These are phyloP conservation scores for Penicillium sp. DNA, from an alignment of 2,329 filamentous ascomycete genomes.

Conservation along the genomic window DNA sequence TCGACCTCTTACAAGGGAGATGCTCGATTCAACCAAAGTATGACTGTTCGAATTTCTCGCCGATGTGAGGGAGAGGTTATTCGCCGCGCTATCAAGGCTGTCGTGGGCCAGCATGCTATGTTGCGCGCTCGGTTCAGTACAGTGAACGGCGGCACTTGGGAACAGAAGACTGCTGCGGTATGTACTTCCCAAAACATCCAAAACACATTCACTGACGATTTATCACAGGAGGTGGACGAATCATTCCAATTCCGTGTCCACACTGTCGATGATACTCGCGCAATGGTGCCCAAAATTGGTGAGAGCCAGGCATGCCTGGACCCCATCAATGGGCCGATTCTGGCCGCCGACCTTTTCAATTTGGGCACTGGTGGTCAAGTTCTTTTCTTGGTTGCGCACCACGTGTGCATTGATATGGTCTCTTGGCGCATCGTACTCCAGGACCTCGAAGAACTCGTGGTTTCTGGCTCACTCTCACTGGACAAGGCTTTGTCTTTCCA, in stretches of 20 bases:
- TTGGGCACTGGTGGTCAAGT: conserved; percentile 34
- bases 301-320: conserved; percentile 36
- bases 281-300: conserved; percentile 30
- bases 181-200: not conserved
- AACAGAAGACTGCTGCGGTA: conserved; percentile 31
- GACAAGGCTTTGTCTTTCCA: conserved; percentile 43
- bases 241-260: conserved; percentile 37
- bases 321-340: conserved; percentile 36
- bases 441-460: conserved; percentile 38
- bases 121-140: conserved; percentile 34
- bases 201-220: conserved; percentile 12
- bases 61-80: conserved; percentile 25
- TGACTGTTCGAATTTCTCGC: conserved; percentile 34
- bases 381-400: conserved; percentile 33
- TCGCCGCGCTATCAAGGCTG: conserved; percentile 29
- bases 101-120: conserved; percentile 39
- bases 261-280: conserved; percentile 21
- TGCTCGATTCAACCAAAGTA: conserved; percentile 38
- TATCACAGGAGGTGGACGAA: conserved; percentile 29
- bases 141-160: conserved; percentile 24
- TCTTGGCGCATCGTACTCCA: conserved; percentile 41
- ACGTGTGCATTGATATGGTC: conserved; percentile 34
- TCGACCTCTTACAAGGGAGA: conserved; percentile 22
- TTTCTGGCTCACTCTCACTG: conserved; percentile 33
- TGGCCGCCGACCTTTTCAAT: conserved; percentile 44